Base-by-base conservation (phyloP, 805 yeast genomes). In the Wickerhamiella allomyrinae region DNA sequence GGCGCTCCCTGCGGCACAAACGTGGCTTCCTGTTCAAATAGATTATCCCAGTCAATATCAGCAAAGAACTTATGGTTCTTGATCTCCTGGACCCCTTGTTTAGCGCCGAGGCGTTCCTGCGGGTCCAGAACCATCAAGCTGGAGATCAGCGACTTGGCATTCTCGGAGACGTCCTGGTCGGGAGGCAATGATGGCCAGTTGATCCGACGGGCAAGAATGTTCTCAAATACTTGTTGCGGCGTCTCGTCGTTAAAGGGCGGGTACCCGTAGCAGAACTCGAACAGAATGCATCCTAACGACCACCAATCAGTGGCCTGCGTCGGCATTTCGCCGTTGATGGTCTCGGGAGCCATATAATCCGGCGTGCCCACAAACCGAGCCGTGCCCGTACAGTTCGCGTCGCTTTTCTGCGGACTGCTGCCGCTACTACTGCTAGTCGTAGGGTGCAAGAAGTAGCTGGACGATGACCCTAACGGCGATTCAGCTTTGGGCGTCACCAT, bases 301-400 rank as follows among this genome's bases (percentile, higher is more conserved):
- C 99, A 91, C 98, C 98, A 87, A 63, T 87, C 96, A n/a, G 89
- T 77, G 48, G 77, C 73, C 48, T 76, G 86, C 46, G 77, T 82
- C 57, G 89, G 95, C 0, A 82, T 79, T 1, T 70, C 67, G 31
- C 96, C 97, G 34, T 71, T 67, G 47, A 91, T 85, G 0, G 95
- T 87, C 57, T 91, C 99, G 0, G 99, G 99, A 0, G 99, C 94
- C 31, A 93, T 70, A 59, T 91, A 91, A 58, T 91, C 98, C 0
- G 99, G 99, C 0, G 99, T 91, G 0, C 99, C 99, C 24, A 86
- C 94, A 53, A 89, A 87, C 47, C 71, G 73, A 51, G 76, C 15
- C 31, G 31, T 5, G 13, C 15, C 17, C 31, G 7, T 7, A n/a
- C 24, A 9, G 8, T 7, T 22, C 24, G 24, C 6, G 24, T 6